Conservation (phyloP, 176 grass and related monocot species). For the Lolium perenne region DNA sequence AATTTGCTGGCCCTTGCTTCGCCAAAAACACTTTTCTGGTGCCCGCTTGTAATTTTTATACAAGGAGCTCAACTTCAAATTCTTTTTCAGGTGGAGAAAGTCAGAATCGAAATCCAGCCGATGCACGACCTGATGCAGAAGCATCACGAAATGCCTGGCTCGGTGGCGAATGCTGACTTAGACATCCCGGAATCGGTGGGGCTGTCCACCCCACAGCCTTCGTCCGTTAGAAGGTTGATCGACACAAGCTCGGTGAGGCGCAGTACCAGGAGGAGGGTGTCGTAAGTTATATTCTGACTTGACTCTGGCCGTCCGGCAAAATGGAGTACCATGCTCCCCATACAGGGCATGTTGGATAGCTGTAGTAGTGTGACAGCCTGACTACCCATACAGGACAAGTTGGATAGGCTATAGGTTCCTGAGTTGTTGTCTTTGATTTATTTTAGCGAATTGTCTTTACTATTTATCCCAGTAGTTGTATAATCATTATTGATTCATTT, state of each 20-base stretch:
- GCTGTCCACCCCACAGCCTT: constrained; percentile 46
- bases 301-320: not conserved
- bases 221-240: constrained; percentile 46
- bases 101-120: constrained; percentile 57
- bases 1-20: not conserved
- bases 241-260: constrained; percentile 46
- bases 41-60: not conserved
- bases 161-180: constrained; percentile 56
- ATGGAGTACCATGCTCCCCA: not conserved
- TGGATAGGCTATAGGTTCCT: constrained; percentile 9
- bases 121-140: constrained; percentile 53
- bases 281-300: not conserved
- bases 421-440: constrained; percentile 22
- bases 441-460: not conserved
- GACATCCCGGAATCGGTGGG: constrained; percentile 91
- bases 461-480: not conserved
- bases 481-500: not conserved
- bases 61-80: not conserved
- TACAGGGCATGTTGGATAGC: not conserved
- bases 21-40: not conserved
- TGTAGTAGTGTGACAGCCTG: not conserved
- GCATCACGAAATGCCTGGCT: constrained; percentile 41
- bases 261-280: constrained; percentile 44
- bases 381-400: not conserved
- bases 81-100: constrained; percentile 70